Evolutionary conservation across 768 basidiomycete genomes (phyloP), one percentile per base, ranked within the genome.

Genomic region (Suillus americanus): DNA sequence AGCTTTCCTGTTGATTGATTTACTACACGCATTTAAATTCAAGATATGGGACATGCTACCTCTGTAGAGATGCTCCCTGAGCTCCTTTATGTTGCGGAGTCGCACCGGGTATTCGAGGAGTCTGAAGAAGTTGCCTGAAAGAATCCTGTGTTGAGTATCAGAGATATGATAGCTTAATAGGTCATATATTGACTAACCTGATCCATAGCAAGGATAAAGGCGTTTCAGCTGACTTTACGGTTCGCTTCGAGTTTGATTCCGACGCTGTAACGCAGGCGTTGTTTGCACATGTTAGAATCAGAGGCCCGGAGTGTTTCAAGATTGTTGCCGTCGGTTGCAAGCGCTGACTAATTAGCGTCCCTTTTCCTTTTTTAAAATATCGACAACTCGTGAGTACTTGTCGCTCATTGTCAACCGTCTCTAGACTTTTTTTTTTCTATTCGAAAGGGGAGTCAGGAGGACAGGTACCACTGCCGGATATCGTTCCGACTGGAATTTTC

Each of bases 121-220:
- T 77, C 65, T 79, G 66, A 10, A 87, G 76, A 5, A 90, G 76
- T 37, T 75, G 76, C 55, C 89, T 78, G 71, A 90, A 90, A 2
- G 87, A 86, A 48, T 89, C 85, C 86, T 89, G 61, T 35, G 61
- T 37, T 35, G n/a, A 20, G 23, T 16, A 57, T 61, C 10, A 70
- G 18, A 56, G 56, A 35, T 2, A n/a, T 20, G 20, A 12, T 20
- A 50, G 23, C 48, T 50, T 6, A 7, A 50, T 25, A 25, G 0
- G 8, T 4, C 35, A 20, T 28, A 10, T 40, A 3, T 30, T 51
- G 8, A 50, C 66, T 20, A 61, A 75, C 75, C 72, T 76, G 75
- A 55, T 76, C 69, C 75, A 76, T 76, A 43, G 50, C 5, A 41
- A 59, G 18, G 16, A 20, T 18, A 5, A 18, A 40, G 23, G 25